A percentile compares a stretch with the other conserved stretches of the same genome.
These are phyloP conservation scores for Astrephomene gubernaculifera DNA, from an alignment of 139 green algal genomes.

Conservation along the genomic window DNA sequence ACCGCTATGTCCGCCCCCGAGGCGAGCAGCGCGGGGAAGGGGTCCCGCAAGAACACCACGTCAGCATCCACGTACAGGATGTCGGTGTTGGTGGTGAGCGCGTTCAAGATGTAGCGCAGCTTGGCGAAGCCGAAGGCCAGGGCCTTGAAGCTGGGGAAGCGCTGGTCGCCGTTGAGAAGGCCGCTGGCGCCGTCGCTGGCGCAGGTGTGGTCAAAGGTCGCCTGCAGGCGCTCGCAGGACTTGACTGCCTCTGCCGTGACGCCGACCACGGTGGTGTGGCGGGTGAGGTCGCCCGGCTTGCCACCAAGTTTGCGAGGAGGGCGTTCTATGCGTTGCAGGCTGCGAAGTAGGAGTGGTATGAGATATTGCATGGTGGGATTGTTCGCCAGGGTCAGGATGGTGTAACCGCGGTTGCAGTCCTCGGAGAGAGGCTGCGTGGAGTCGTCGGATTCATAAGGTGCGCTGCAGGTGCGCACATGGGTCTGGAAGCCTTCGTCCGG, in stretches of 20 bases:
- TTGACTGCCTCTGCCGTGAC: not conserved
- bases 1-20: constrained; percentile 4
- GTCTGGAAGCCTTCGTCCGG: constrained; percentile 14
- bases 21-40: constrained; percentile 15
- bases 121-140: constrained; percentile 24
- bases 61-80: constrained; percentile 36
- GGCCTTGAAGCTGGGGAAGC: not conserved
- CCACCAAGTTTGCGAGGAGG: too few relatives aligned
- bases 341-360: constrained; percentile 24
- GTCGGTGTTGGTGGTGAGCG: constrained; percentile 1
- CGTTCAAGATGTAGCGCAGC: constrained; percentile 34
- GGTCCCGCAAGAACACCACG: constrained; percentile 29
- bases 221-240: not conserved
- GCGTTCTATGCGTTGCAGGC: constrained; percentile 12
- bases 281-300: not conserved
- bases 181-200: not conserved
- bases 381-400: constrained; percentile 33
- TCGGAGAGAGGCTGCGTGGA: not conserved
- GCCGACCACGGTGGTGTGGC: constrained; percentile 12
- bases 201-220: not conserved
- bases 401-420: not conserved
- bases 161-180: not conserved
- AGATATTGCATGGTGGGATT: not conserved
- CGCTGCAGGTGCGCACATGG: not conserved
- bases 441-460: not conserved